Conservation (phyloP, 768 basidiomycete genomes). For the Xerocomus potaroensis region DNA sequence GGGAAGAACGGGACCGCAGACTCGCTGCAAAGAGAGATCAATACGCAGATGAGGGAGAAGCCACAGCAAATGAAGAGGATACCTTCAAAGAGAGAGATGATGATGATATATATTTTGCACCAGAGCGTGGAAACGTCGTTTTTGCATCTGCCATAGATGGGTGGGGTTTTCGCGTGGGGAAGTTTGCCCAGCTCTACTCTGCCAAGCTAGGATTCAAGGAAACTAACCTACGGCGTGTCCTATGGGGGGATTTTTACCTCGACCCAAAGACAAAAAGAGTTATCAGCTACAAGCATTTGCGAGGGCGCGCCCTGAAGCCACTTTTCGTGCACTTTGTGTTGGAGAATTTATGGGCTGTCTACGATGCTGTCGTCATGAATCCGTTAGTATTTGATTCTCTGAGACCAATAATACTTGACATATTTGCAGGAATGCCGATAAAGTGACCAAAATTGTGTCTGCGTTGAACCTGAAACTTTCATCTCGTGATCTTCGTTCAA, state of each 20-base stretch:
- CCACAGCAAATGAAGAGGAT: conserved; percentile 52
- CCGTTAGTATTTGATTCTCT: conserved; percentile 57
- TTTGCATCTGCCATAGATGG: conserved; percentile 96
- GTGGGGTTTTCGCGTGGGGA: conserved; percentile 94
- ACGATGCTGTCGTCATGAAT: conserved; percentile 83
- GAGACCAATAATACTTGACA: conserved; percentile 8
- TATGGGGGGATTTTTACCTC: conserved; percentile 98
- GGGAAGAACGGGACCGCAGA: conserved; percentile 85
- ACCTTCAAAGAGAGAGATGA: conserved; percentile 95
- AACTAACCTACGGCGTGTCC: conserved; percentile 71
- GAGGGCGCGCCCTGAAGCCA: conserved; percentile 84
- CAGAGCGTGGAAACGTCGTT: conserved; percentile 91
- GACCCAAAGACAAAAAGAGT: conserved; percentile 95
- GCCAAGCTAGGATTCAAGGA: conserved; percentile 90
- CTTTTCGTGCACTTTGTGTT: conserved; percentile 96
- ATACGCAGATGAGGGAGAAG: conserved; percentile 62
- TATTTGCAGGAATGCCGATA: conserved; percentile 73
- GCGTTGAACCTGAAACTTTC: conserved; percentile 78
- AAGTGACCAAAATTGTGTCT: conserved; percentile 81
- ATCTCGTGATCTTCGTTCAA: conserved; percentile 87
- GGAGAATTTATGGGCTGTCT: conserved; percentile 97
- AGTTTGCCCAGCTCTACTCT: conserved; percentile 91
- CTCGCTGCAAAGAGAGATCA: conserved; percentile 71
- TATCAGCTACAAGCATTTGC: conserved; percentile 85
- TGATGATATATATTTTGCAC: conserved; percentile 96